Evolutionary conservation across 2,329 filamentous ascomycete species (phyloP), one percentile per base, ranked within the genome.

Genomic region (Neonectria neomacrospora): DNA sequence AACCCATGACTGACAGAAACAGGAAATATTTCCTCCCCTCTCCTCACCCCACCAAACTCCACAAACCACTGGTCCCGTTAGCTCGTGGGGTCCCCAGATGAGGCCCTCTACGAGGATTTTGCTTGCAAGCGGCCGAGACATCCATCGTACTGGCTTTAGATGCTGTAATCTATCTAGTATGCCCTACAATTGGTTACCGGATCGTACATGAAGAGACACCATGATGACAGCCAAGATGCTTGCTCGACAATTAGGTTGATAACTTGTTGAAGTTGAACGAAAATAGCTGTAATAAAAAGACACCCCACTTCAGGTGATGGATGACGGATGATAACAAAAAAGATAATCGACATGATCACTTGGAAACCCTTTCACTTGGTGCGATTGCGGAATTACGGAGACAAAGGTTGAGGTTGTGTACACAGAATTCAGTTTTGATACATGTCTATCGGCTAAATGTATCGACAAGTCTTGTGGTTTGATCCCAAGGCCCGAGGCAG

Each of bases 201-300:
- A n/a, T n/a, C n/a, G n/a, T n/a, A n/a, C n/a, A n/a, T n/a, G n/a
- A n/a, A n/a, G n/a, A n/a, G n/a, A n/a, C n/a, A n/a, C n/a, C n/a
- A n/a, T n/a, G n/a, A n/a, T 45, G 42, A 26, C 22, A 26, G 14
- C 22, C 22, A 45, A 45, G 42, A 26, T 9, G 22, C 42, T 45
- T 22, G 3, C 42, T 7, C 44, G 26, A n/a, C n/a, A n/a, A 72
- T 20, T 11, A 72, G 34, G 66, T 70, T 3, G 69, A 71, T 3
- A 72, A 71, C 32, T 71, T 71, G 9, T 72, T 69, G 1, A 45
- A 28, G 14, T 45, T 45, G 11, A 45, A 45, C 20, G 42, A 26
- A 26, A 26, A 1, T 26, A 7, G 23, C 23, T 26, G 4, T 26
- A 3, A 32, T 9, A n/a, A n/a, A n/a, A n/a, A n/a, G n/a, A n/a